Evolutionary conservation across 75 land plant genomes (phyloP), one percentile per base, ranked within the genome.

Genomic region (Selaginella tamariscina): DNA sequence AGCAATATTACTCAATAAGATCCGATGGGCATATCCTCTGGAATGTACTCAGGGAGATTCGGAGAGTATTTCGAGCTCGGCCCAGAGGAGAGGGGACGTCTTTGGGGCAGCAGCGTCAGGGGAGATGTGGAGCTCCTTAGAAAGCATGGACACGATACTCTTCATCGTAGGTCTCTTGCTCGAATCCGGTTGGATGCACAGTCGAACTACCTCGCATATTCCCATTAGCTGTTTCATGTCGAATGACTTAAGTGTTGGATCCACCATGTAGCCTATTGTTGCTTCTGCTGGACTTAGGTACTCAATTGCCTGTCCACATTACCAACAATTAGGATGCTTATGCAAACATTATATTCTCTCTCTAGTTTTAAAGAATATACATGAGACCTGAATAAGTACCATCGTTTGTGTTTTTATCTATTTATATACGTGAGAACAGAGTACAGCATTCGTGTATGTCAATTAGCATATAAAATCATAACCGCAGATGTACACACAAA

Each of bases 31-130:
- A n/a, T n/a, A n/a, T n/a, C n/a, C n/a, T n/a, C n/a, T n/a, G n/a
- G n/a, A n/a, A n/a, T n/a, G n/a, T n/a, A n/a, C n/a, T n/a, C n/a
- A n/a, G n/a, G n/a, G n/a, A n/a, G n/a, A n/a, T n/a, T 39, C 15
- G 49, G 49, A 39, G 49, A 39, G 49, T 5, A 39, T 39, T 39
- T 72, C 81, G n/a, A 85, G 77, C 69, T 91, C 86, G 22, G 84
- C 96, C 96, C 96, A 91, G 24, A 85, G 78, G 64, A 87, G 68
- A 29, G 88, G 70, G 26, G 88, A 85, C 2, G 81, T 77, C 56
- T 81, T 82, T 5, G 90, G 73, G 24, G 73, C 74, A 2, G 82
- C 80, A 13, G 73, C 55, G 65, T 77, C 67, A 0, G 92, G 82
- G 2, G 81, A 64, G 24, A 91, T 81, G n/a, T 78, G 68, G 2